Evolutionary conservation across 139 green algal genomes (phyloP).

Genomic region (Marvania coccoides): DNA sequence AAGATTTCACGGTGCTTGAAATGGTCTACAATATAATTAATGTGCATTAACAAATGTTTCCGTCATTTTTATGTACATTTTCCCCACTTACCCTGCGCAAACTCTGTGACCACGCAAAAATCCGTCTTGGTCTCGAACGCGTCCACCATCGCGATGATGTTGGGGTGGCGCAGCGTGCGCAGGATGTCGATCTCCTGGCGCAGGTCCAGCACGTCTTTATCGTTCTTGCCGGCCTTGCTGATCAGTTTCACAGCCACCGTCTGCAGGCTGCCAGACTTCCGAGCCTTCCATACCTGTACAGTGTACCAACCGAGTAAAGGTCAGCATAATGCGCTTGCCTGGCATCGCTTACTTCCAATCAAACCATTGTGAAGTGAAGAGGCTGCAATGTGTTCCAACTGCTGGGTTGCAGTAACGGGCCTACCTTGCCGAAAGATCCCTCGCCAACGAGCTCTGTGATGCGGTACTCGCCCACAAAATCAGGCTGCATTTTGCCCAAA

Average conservation of each 20-base stretch:
- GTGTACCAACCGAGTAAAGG: no score
- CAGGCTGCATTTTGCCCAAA: neutral
- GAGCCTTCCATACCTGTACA: slow-evolving; percentile 88
- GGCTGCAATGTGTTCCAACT: neutral
- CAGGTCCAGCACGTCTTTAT: slow-evolving; percentile 88
- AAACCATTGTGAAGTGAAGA: no score
- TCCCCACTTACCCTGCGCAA: slow-evolving; percentile 63
- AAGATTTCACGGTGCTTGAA: neutral
- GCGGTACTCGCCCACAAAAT: slow-evolving; percentile 81
- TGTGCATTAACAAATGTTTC: no score
- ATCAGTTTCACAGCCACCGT: slow-evolving; percentile 99
- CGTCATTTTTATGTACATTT: no score
- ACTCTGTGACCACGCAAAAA: slow-evolving; percentile 97
- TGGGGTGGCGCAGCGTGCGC: slow-evolving; percentile 74
- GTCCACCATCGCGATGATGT: slow-evolving; percentile 61
- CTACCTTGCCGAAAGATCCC: slow-evolving; percentile 91
- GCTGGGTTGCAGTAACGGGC: neutral
- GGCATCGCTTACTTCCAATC: no score
- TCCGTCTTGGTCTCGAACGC: slow-evolving; percentile 93
- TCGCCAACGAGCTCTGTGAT: slow-evolving; percentile 90
- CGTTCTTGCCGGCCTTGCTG: slow-evolving; percentile 87
- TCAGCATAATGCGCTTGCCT: no score
- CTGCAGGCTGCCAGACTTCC: slow-evolving; percentile 78
- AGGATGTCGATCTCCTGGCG: slow-evolving; percentile 85
- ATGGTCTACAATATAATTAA: no score